Conservation (phyloP, 176 grass and related monocot species). For the Zea mays region Zm-B73-REFERENCE-NAM-5.0 NC_050098.1:22454501-22455000, state of each 20-base stretch:
- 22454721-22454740: background rate
- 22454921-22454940: constrained; percentile 33
- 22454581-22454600: constrained; percentile 25
- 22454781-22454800: constrained; percentile 19
- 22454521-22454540: constrained; percentile 46
- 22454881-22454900: constrained; percentile 40
- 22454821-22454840: constrained; percentile 44
- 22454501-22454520: constrained; percentile 33
- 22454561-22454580: constrained; percentile 13
- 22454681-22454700: constrained; percentile 36
- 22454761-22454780: constrained; percentile 39
- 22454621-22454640: constrained; percentile 43
- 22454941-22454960: constrained; percentile 40
- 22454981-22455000: constrained; percentile 31
- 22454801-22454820: constrained; percentile 36
- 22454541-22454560: constrained; percentile 17
- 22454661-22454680: background rate
- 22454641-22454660: constrained; percentile 23
- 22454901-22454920: constrained; percentile 40
- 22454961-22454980: constrained; percentile 36
- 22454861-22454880: constrained; percentile 36
- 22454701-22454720: constrained; percentile 70
- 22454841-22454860: constrained; percentile 48
- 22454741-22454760: constrained; percentile 17
- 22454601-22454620: constrained; percentile 42